A percentile compares a stretch with the other conserved stretches of the same genome.
Evolutionary conservation across 129 eudicot genomes (phyloP).

Genomic region (Logfia minima): DNA sequence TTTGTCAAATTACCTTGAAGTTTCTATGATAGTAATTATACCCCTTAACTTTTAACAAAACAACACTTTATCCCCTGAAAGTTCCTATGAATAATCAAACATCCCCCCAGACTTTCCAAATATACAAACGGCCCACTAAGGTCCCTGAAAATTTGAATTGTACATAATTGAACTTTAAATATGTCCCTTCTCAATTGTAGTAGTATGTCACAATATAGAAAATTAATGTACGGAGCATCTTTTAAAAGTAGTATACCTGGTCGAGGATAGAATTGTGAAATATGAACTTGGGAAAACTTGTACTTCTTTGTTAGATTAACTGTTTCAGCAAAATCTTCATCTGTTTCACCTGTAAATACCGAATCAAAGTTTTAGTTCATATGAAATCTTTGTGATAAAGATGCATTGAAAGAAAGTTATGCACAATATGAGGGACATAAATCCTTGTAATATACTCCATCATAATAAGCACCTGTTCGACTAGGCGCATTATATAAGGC

Average conservation of each 20-base stretch:
- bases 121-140: neutral
- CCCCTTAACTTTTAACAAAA: constrained; percentile 7
- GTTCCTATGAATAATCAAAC: neutral
- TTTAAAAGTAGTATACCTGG: constrained; percentile 57
- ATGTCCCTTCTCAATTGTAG: neutral
- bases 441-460: neutral
- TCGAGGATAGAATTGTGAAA: constrained; percentile 96
- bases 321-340: constrained; percentile 85
- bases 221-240: neutral
- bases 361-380: constrained; percentile 16
- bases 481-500: too few species aligned
- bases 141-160: neutral
- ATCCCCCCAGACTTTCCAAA: neutral
- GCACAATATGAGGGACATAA: neutral
- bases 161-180: neutral
- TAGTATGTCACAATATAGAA: neutral
- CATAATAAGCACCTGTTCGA: neutral
- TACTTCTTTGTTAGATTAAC: constrained; percentile 82
- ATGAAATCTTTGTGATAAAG: neutral
- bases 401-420: neutral
- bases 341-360: constrained; percentile 75
- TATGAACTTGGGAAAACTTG: constrained; percentile 95
- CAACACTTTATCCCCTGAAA: neutral
- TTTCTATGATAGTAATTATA: neutral
- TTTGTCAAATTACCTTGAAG: neutral